Conservation (phyloP, 441 rosid species). For the Adansonia rubrostipa region DNA sequence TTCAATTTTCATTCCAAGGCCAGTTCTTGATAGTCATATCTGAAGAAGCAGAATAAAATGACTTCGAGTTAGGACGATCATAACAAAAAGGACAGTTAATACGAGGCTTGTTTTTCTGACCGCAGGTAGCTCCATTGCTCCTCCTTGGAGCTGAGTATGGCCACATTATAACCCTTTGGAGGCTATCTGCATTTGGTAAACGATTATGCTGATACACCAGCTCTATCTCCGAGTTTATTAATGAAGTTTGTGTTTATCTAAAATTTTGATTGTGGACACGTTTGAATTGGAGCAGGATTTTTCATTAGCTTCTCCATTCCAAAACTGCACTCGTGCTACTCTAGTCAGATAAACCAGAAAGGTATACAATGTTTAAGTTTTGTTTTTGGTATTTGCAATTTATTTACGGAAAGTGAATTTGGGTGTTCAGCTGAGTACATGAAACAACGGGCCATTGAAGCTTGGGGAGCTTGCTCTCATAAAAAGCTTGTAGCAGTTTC, state of each 20-base stretch:
- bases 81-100: conserved; percentile 9
- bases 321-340: conserved; percentile 65
- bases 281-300: conserved; percentile 64
- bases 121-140: conserved; percentile 78
- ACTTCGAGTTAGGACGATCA: background rate
- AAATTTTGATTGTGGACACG: conserved; percentile 23
- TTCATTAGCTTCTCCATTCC: conserved; percentile 79
- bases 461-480: conserved; percentile 80
- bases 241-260: background rate
- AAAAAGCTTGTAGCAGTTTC: conserved; percentile 84
- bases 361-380: conserved; percentile 40
- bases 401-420: conserved; percentile 19
- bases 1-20: background rate
- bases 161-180: conserved; percentile 73
- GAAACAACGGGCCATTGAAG: conserved; percentile 51
- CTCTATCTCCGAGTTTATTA: background rate
- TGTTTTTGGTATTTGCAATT: conserved; percentile 16
- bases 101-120: conserved; percentile 20
- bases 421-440: conserved; percentile 54
- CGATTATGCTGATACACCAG: background rate
- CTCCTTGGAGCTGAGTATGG: conserved; percentile 92
- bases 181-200: conserved; percentile 74
- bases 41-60: background rate
- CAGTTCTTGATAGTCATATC: background rate
- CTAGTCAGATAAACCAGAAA: conserved; percentile 57